Evolutionary conservation across 1,139 yeast genomes (phyloP), one percentile per base, ranked within the genome.

Genomic region (Williopsis jadinii): DNA sequence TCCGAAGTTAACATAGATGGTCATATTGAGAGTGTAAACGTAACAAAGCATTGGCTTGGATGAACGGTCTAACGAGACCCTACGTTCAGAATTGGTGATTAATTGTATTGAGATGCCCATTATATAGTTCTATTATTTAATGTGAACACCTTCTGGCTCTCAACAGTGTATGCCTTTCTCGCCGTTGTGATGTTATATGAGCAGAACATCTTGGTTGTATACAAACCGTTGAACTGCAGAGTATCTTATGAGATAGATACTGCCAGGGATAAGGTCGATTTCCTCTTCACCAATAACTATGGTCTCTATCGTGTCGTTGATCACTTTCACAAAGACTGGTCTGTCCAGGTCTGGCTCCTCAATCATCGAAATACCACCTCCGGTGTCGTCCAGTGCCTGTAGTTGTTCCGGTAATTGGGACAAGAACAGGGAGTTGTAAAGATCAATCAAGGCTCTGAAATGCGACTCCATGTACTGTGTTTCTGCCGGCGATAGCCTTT

Each of bases 341-440:
- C 70, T 75, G 46, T 82, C 72, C 53, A 84, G 53, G 45, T 86
- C 86, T 0, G 97, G 97, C 49, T 71, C 72, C 13, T 77, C 82
- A 2, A 88, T 68, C 97, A 90, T 88, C 8, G 81, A 72, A 15
- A 82, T 71, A 3, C 84, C 85, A 5, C 90, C 95, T 13, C 77
- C 72, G 3, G 75, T 74, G 51, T 90, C 97, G 54, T 87, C 95
- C 45, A 92, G 65, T 13, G 78, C 75, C 34, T 82, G 86, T 43
- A 87, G 63, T 32, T 72, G 70, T 15, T 69, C 71, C 0, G 97
- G 97, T 51, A 90, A 62, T 42, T 76, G 72, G 43, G 71, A 68
- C 46, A 92, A 66, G 48, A 87, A 84, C 42, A 85, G 75, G 35
- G 72, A 67, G 52, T 81, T 77, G 63, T 86, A 85, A 15, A 87